Base-by-base conservation (phyloP, 768 basidiomycete species). In the Boletus huronensis region DNA sequence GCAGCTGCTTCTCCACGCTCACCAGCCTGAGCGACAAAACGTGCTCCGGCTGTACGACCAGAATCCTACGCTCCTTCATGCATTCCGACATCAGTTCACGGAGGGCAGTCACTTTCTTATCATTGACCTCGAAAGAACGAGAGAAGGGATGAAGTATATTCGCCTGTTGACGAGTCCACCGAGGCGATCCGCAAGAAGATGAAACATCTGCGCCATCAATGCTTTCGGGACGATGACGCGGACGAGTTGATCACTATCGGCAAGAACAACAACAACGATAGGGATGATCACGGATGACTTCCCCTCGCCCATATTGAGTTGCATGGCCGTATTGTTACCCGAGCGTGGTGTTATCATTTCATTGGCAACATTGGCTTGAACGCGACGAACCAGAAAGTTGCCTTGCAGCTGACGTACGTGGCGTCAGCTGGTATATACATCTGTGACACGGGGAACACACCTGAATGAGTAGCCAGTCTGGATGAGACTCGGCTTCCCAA, bases 261-360 rank as follows among this genome's bases (percentile, higher is more conserved):
- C 76, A 13, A 83, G 69, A 4, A 62, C 60, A 5, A 72, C 59
- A 0, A 70, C 67, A 1, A 73, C 64, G 29, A 82, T 66, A 0
- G 82, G 82, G 2, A 82, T 71, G 19, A 83, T 75, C 1, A 75
- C 75, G 0, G 74, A 76, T 2, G 75, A 73, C 54, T 83, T 83
- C 1, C 81, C 82, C 50, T 83, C 81, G 2, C 81, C 81, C 81
- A 83, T 83, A 46, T 83, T 81, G 16, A 82, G 74, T 38, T 82
- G 81, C 28, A 78, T 66, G 6, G 72, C 62, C 0, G 75, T 74
- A 45, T 77, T 83, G 8, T 58, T 16, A 3, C 56, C 53, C 0
- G 65, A 71, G 1, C 50, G 52, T 0, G 82, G 80, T 0, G 61
- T 49, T 23, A 79, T 77, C 82, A 83, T 82, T 46, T 80, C 73